These are phyloP conservation scores for Saccharomyces kudriavzevii DNA, from an alignment of 805 yeast genomes.

Conservation along the genomic window DNA sequence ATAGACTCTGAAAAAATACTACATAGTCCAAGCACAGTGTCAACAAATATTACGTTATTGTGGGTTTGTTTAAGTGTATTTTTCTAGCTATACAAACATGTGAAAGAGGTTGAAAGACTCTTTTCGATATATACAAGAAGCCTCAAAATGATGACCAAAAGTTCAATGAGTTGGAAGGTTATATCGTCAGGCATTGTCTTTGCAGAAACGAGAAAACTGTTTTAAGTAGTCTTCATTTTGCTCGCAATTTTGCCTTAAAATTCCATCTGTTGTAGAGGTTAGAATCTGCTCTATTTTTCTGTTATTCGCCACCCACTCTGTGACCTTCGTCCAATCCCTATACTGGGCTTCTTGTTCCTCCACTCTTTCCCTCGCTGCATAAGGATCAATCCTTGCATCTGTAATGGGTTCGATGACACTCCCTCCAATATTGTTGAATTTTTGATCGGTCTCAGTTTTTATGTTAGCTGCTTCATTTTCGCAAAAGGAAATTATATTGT, in stretches of 20 bases:
- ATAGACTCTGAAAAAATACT: no score
- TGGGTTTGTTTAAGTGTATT: neutral
- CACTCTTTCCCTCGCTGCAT: slow-evolving; percentile 36
- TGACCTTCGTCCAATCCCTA: slow-evolving; percentile 24
- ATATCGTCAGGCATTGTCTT: neutral
- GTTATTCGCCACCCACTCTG: slow-evolving; percentile 36
- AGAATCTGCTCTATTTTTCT: slow-evolving; percentile 35
- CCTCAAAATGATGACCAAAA: neutral
- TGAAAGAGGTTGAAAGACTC: neutral
- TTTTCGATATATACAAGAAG: neutral
- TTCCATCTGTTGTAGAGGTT: slow-evolving; percentile 29
- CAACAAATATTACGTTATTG: neutral
- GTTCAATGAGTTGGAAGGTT: slow-evolving; percentile 1
- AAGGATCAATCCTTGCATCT: slow-evolving; percentile 41
- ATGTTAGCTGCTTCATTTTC: slow-evolving; percentile 25
- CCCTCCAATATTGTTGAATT: slow-evolving; percentile 10
- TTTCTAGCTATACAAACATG: neutral
- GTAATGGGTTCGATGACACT: slow-evolving; percentile 11
- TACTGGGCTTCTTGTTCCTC: slow-evolving; percentile 27
- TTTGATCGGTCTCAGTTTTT: slow-evolving; percentile 27
- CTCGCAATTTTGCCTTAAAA: slow-evolving; percentile 34
- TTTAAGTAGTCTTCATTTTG: slow-evolving; percentile 21
- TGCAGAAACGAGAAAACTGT: slow-evolving; percentile 11
- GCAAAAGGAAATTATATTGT: slow-evolving; percentile 37
- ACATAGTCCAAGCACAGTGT: neutral